Evolutionary conservation across 2,329 filamentous ascomycete species (phyloP), one percentile per base, ranked within the genome.

Genomic region (Onygenales sp.): DNA sequence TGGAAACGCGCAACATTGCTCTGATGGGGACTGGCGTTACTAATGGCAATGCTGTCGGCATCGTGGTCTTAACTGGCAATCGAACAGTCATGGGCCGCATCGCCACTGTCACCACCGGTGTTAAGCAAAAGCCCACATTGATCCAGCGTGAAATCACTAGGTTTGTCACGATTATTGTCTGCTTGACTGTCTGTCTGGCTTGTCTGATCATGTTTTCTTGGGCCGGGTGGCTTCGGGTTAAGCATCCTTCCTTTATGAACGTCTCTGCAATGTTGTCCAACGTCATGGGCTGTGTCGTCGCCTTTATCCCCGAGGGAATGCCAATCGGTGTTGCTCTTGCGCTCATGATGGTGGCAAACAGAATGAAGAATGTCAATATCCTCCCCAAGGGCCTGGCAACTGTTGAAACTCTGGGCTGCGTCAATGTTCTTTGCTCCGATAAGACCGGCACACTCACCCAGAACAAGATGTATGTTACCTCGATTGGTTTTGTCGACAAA

Each of bases 351-450:
- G 83, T 83, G 2, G 86, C 87, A 17, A 86, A 84, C 57, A 78
- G 86, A 57, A 90, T 91, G 87, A 79, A 79, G 58, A 81, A 84
- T 67, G 83, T 87, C 67, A 85, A 86, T 60, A 83, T 90, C 47
- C 76, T 91, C 5, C 89, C 86, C 77, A 91, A 90, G 70, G 88
- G 84, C 0, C 74, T 91, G 43, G 86, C 87, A 67, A 89, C 87
- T 0, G 86, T 89, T 0, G 87, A 90, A 67, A 90, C 86, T 0
- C 76, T 90, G 2, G 87, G 87, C 1, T 79, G 84, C 0, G 86
- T 89, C 1, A 87, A 84, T 1, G 80, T 88, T 8, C 86, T 0
- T 27, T 27, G 21, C 21, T 27, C 21, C 1, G 21, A 27, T 27
- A 27, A 27, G 21, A 27, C 21, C 21, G 86, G 87, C 42, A 68